Conservation (phyloP, 2,329 filamentous ascomycete genomes). For the Penicillium verrucosum region DNA sequence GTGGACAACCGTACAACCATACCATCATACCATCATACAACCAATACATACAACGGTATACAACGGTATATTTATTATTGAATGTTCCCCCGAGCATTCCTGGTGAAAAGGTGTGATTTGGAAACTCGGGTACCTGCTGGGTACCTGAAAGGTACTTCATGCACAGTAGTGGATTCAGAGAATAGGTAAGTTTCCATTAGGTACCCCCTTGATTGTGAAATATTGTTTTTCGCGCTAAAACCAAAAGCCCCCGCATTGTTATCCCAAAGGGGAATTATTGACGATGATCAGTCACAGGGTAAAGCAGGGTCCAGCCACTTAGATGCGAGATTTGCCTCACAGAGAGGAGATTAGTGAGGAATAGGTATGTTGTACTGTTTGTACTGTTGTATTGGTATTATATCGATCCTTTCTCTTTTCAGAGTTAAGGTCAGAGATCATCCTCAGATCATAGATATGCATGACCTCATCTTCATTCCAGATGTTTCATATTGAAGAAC, state of each 20-base stretch:
- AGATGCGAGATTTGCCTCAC: neutral
- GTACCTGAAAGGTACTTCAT: conserved; percentile 13
- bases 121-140: conserved; percentile 8
- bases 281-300: conserved; percentile 17
- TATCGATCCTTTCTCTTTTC: conserved; percentile 8
- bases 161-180: neutral
- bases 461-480: conserved; percentile 8
- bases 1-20: too few species aligned
- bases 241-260: conserved; percentile 15
- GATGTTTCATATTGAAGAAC: neutral
- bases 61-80: too few species aligned
- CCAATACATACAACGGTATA: too few species aligned
- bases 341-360: neutral
- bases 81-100: too few species aligned
- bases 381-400: neutral
- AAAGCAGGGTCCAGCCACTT: conserved; percentile 17
- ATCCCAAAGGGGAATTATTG: conserved; percentile 1
- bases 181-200: neutral
- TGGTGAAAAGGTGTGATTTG: neutral
- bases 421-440: conserved; percentile 1
- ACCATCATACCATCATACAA: too few species aligned
- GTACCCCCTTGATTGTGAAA: conserved; percentile 8
- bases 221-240: conserved; percentile 12
- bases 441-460: neutral
- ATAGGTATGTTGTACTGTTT: neutral